These are phyloP conservation scores for Glomus cerebriforme DNA, from an alignment of 192 early-diverging fungal genomes.

Conservation along the genomic window DNA sequence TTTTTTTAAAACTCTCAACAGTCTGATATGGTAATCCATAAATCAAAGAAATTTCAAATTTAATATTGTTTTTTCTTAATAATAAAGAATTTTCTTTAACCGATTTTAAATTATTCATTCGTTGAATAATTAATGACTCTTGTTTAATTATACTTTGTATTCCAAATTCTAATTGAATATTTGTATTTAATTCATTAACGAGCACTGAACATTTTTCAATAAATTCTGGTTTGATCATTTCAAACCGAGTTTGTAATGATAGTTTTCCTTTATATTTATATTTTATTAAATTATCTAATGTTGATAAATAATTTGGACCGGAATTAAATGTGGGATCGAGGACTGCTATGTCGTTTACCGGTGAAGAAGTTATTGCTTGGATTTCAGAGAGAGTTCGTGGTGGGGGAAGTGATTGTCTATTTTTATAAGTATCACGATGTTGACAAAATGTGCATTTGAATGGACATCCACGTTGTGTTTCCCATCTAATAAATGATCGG, in stretches of 20 bases:
- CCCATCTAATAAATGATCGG: constrained; percentile 30
- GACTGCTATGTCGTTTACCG: constrained; percentile 13
- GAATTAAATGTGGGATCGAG: constrained; percentile 33
- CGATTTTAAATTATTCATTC: constrained; percentile 13
- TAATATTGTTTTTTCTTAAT: not conserved
- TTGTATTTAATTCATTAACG: not conserved
- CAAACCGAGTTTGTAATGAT: constrained; percentile 27
- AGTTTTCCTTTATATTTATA: constrained; percentile 19
- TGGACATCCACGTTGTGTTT: constrained; percentile 35
- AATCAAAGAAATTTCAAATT: constrained; percentile 31
- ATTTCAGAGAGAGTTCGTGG: not conserved
- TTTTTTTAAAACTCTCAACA: constrained; percentile 6
- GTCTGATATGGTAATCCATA: constrained; percentile 30
- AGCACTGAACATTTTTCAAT: constrained; percentile 4
- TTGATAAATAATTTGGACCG: not conserved
- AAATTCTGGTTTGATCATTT: constrained; percentile 32
- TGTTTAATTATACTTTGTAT: constrained; percentile 15
- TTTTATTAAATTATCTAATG: constrained; percentile 1
- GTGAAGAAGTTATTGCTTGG: not conserved
- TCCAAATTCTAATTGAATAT: constrained; percentile 30
- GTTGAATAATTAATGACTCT: constrained; percentile 10
- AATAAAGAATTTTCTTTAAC: constrained; percentile 3
- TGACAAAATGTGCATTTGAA: constrained; percentile 33
- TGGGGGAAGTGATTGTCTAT: not conserved
- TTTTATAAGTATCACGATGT: constrained; percentile 30